Percentiles rank a stretch among this genome's conserved stretches.
Conservation (phyloP, 495 filamentous ascomycete species). For the Trichoderma gamsii region DNA sequence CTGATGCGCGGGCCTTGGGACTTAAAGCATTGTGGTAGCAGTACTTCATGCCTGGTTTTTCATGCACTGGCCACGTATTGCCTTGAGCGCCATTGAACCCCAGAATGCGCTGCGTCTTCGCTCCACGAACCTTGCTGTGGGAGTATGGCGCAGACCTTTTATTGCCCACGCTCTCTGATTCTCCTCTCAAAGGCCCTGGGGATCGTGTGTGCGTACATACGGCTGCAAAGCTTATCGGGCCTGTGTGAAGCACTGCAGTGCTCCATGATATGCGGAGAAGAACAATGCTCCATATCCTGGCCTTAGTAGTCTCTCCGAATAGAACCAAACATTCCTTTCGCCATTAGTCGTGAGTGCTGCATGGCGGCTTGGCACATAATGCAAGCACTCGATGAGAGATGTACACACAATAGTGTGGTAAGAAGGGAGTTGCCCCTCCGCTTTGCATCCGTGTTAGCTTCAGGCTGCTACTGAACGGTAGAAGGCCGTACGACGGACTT, state of each 20-base stretch:
- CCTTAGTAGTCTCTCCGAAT: not conserved
- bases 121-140: not conserved
- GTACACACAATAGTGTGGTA: no score
- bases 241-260: not conserved
- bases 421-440: no score
- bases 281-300: not conserved
- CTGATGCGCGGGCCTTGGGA: not conserved
- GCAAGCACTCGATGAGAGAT: no score
- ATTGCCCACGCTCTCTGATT: not conserved
- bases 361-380: no score
- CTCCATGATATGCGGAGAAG: not conserved
- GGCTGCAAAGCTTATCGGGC: not conserved
- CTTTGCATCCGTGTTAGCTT: not conserved
- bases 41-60: not conserved
- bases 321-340: not conserved
- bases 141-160: not conserved
- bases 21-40: not conserved
- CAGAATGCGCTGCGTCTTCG: not conserved
- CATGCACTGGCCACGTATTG: not conserved
- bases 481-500: not conserved
- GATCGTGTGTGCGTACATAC: not conserved
- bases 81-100: slow-evolving; percentile 5
- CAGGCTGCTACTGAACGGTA: not conserved
- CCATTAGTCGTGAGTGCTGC: not conserved
- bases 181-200: not conserved